Base-by-base conservation (phyloP, 2,329 filamentous ascomycete genomes). In the Hypoxylon sp. region DNA sequence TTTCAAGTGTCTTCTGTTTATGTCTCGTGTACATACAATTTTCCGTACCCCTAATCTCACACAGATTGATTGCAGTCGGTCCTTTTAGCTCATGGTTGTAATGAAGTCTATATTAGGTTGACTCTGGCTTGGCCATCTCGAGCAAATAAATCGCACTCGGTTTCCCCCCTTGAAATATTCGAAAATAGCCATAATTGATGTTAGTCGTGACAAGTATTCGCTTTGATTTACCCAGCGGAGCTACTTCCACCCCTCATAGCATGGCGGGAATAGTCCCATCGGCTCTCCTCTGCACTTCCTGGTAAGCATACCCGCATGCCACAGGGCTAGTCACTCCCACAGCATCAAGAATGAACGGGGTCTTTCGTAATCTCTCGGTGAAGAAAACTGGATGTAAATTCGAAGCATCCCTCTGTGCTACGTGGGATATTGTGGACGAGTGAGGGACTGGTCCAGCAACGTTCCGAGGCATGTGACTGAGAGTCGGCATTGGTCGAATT, bases 311-410 rank as follows among this genome's bases (percentile, higher is more conserved):
- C 1, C 89, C 89, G 46, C 85, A 81, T 17, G 87, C 87, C 3
- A 90, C 85, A 0, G 89, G 88, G 67, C 78, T 88, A 60, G 59
- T 24, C 73, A 75, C 65, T 71, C 65, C 44, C 64, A 72, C 70
- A 39, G 72, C 63, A 29, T 54, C 37, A 35, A 75, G 65, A 9
- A 72, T 76, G 22, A 84, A 81, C 4, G 88, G 86, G 2, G 86
- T 83, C 73, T 85, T 87, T 64, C 86, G 86, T 55, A 93, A 80
- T 56, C 84, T 84, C 31, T 87, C 83, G 0, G 91, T 92, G 81
- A 94, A 94, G 80, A 94, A 94, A 1, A 93, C 92, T 0, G 92
- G 92, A 72, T 94, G 92, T 26, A 87, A 82, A 42, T 83, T 84
- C 1, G 91, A 88, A 9, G 87, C 82, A 76, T 91, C 74, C 39